Conservation (phyloP, 345 rosid species). For the Acer yangbiense region DNA sequence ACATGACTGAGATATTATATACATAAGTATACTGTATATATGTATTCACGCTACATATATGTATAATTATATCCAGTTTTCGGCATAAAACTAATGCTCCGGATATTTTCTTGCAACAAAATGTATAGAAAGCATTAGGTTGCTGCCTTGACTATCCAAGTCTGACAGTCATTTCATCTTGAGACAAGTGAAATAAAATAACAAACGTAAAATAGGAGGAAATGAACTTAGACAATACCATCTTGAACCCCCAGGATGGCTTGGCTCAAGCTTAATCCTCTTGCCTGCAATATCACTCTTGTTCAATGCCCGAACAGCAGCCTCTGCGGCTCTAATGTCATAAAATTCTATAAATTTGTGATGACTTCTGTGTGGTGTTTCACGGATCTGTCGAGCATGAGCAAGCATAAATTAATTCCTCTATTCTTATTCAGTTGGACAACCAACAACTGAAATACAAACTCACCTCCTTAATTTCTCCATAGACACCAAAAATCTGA, state of each 20-base stretch:
- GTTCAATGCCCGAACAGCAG: conserved; percentile 38
- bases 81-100: neutral
- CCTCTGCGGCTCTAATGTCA: conserved; percentile 46
- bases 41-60: neutral
- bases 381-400: conserved; percentile 32
- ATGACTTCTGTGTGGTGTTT: conserved; percentile 30
- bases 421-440: neutral
- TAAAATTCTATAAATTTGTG: conserved; percentile 40
- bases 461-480: conserved; percentile 43
- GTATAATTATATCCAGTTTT: neutral
- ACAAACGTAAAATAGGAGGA: neutral
- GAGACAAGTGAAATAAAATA: too few relatives aligned
- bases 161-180: neutral
- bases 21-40: neutral
- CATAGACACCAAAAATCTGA: conserved; percentile 38
- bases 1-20: neutral
- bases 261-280: conserved; percentile 37
- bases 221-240: conserved; percentile 4
- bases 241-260: conserved; percentile 28
- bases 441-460: conserved; percentile 8
- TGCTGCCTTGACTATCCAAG: neutral
- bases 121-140: neutral
- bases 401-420: neutral
- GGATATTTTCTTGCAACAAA: neutral
- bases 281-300: conserved; percentile 38